Evolutionary conservation across 805 yeast genomes (phyloP).

Genomic region (Kluyveromyces siamensis): DNA sequence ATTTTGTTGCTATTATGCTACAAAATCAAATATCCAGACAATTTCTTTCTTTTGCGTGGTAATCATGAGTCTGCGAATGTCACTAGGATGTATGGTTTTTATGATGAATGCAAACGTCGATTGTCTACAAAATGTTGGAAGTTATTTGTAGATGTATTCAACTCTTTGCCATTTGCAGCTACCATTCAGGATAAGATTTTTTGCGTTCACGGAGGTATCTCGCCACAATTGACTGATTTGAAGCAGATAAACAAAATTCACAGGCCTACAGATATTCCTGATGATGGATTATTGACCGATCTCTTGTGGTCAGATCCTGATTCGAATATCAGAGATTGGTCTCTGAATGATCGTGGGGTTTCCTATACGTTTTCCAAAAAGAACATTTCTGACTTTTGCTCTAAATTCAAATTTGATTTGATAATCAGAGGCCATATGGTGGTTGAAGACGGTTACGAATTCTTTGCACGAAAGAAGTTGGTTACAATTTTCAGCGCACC

Average conservation of each 20-base stretch:
- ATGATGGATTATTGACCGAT: constrained; percentile 67
- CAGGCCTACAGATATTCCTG: constrained; percentile 80
- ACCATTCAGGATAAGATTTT: constrained; percentile 91
- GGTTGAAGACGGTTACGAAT: constrained; percentile 82
- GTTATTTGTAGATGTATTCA: constrained; percentile 86
- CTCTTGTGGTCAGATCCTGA: constrained; percentile 81
- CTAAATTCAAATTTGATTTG: constrained; percentile 59
- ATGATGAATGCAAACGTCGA: constrained; percentile 94
- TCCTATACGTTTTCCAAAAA: constrained; percentile 67
- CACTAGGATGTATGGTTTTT: constrained; percentile 93
- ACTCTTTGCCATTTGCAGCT: constrained; percentile 91
- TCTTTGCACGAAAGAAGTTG: constrained; percentile 61
- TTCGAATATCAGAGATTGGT: constrained; percentile 47
- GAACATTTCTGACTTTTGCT: constrained; percentile 58
- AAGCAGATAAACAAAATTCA: constrained; percentile 57
- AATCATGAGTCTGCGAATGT: constrained; percentile 97
- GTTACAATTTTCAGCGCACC: constrained; percentile 80
- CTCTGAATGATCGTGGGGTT: constrained; percentile 74
- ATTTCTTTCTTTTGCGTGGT: constrained; percentile 86
- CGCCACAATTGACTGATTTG: constrained; percentile 57
- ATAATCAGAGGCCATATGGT: constrained; percentile 84
- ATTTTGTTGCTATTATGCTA: constrained; percentile 80
- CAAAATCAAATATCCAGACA: constrained; percentile 93
- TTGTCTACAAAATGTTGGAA: constrained; percentile 91
- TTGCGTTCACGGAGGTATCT: constrained; percentile 78